These are phyloP conservation scores for Pascua guehoae DNA, from an alignment of 1,284 basidiomycete species.

Conservation along the genomic window DNA sequence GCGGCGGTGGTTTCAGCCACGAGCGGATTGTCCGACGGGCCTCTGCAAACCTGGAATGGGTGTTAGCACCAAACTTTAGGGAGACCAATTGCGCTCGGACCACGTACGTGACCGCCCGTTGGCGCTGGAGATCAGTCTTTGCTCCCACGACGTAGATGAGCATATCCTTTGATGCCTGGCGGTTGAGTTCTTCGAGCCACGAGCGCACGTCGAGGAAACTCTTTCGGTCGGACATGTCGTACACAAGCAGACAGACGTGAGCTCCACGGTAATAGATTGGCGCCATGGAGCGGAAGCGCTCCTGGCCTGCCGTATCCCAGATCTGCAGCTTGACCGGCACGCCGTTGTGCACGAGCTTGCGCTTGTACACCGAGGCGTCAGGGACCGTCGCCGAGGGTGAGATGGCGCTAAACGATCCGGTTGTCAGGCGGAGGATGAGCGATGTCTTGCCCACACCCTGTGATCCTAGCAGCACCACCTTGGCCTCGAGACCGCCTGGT, in stretches of 20 bases:
- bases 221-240: conserved; percentile 58
- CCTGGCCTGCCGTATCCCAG: conserved; percentile 98
- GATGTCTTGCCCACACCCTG: conserved; percentile 97
- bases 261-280: conserved; percentile 57
- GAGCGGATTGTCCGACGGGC: conserved; percentile 31
- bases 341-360: conserved; percentile 85
- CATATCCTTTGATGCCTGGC: conserved; percentile 44
- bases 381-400: conserved; percentile 81
- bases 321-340: conserved; percentile 72
- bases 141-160: conserved; percentile 47
- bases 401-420: conserved; percentile 80
- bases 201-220: conserved; percentile 87
- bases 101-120: conserved; percentile 38
- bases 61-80: too few species aligned
- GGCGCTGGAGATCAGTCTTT: conserved; percentile 38
- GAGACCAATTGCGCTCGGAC: not conserved
- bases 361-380: conserved; percentile 90
- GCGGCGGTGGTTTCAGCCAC: conserved; percentile 33
- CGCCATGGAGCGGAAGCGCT: conserved; percentile 92
- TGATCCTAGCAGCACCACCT: conserved; percentile 95
- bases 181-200: conserved; percentile 71
- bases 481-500: conserved; percentile 67
- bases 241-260: conserved; percentile 55
- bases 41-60: conserved; percentile 30
- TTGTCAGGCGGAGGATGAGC: conserved; percentile 86